Conservation (phyloP, 305 asterid genomes). For the Ajuga reptans region DNA sequence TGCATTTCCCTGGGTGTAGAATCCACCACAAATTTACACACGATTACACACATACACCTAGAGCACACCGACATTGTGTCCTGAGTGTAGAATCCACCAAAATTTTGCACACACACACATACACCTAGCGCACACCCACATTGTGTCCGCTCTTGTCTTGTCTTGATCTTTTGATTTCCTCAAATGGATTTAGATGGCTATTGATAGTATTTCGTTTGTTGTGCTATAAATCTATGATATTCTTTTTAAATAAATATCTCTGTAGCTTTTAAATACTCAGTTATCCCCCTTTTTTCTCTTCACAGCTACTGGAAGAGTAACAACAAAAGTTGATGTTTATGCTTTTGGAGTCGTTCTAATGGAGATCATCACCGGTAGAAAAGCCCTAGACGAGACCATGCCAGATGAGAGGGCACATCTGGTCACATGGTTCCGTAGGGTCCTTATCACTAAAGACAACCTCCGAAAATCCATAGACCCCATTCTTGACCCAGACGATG, state of each 20-base stretch:
- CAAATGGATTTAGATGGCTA: too few relatives aligned
- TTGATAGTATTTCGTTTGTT: neutral
- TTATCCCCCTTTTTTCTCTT: neutral
- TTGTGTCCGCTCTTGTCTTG: too few relatives aligned
- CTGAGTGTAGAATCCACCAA: too few relatives aligned
- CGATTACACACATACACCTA: too few relatives aligned
- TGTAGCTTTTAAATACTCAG: neutral
- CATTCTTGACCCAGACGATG: slow-evolving; percentile 58
- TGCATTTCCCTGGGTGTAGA: neutral
- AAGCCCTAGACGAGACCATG: slow-evolving; percentile 74
- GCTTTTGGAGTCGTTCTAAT: slow-evolving; percentile 85
- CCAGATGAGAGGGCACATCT: slow-evolving; percentile 83
- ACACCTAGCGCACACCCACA: too few relatives aligned
- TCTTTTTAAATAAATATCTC: neutral
- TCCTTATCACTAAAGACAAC: slow-evolving; percentile 75
- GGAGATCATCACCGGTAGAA: slow-evolving; percentile 84
- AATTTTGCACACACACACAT: too few relatives aligned
- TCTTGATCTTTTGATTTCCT: too few relatives aligned
- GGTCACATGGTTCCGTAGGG: slow-evolving; percentile 87
- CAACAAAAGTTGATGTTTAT: slow-evolving; percentile 84
- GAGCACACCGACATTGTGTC: too few relatives aligned
- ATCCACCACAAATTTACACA: too few relatives aligned
- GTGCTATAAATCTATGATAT: neutral
- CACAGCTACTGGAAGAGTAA: slow-evolving; percentile 94
- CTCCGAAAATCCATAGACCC: slow-evolving; percentile 64